Evolutionary conservation across 2,329 filamentous ascomycete species (phyloP), one percentile per base, ranked within the genome.

Genomic region (Aspergillus eucalypticola): DNA sequence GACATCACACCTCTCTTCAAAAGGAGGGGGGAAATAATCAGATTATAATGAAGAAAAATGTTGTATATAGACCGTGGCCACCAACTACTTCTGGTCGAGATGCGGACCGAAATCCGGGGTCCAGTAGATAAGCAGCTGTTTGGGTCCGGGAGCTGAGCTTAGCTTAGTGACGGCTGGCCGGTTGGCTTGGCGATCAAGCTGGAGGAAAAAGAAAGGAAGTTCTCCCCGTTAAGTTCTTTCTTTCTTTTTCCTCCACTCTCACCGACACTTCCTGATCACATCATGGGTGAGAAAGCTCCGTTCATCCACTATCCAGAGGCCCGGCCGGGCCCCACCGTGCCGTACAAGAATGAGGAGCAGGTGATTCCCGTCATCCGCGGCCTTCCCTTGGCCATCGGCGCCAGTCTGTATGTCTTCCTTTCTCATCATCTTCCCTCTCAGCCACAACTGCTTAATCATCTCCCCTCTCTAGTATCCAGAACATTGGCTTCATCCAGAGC

Each of bases 291-390:
- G 15, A 60, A 61, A 29, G 38, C 25, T 8, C 64, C 63, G 29
- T 77, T 75, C 58, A 60, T 73, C 27, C 70, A 78, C 57, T 76
- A 78, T 56, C 78, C 78, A 6, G 69, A 68, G 48, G 65, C 76
- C 10, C 71, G 71, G 6, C 66, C 78, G 66, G 78, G 76, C 3
- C 79, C 78, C 2, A 56, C 67, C 0, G 72, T 76, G n/a, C 76
- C 77, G 5, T 84, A 83, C 63, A 71, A 77, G 23, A 79, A 81
- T 63, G 72, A 76, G n/a, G 73, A 81, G 32, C 83, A 86, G 63
- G 81, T 84, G 42, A 92, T 94, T 71, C 91, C 91, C 0, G 82
- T 86, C 1, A 79, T 96, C 64, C 83, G 88, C 58, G 91, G 91
- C 5, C 75, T 83, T 32, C 75, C 86, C 7, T 79, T 96, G 51